phyloP scores from a whole-genome alignment of 345 rosid genomes.

The Salix purpurea region DNA sequence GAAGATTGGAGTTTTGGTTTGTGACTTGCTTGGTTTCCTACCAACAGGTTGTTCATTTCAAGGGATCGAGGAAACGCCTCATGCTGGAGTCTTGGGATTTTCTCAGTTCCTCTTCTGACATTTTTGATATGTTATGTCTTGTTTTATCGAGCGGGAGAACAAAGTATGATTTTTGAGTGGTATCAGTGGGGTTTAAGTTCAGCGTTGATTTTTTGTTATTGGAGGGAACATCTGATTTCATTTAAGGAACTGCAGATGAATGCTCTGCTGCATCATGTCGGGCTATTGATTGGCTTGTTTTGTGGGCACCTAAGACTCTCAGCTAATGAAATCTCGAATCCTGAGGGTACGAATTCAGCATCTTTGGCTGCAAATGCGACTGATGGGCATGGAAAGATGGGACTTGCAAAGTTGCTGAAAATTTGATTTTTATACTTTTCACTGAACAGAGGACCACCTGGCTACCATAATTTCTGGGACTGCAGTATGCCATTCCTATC shows the following conservation, averaged over 20 bases:
- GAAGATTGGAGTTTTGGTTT: background rate
- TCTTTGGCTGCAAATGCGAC: background rate
- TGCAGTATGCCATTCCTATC: background rate
- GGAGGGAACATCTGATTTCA: background rate
- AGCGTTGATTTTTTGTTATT: background rate
- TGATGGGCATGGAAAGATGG: background rate
- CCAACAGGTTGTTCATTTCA: slow-evolving; percentile 79
- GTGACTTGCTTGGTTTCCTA: background rate
- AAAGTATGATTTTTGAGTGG: slow-evolving; percentile 70
- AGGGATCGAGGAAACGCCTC: slow-evolving; percentile 91
- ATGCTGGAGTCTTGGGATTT: slow-evolving; percentile 98
- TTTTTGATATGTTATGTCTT: slow-evolving; percentile 80
- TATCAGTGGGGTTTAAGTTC: background rate
- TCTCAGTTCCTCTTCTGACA: slow-evolving; percentile 42
- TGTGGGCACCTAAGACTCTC: background rate
- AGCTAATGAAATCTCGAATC: background rate
- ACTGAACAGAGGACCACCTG: background rate
- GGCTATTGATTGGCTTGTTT: background rate
- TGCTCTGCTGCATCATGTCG: background rate
- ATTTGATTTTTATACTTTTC: background rate
- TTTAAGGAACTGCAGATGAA: background rate
- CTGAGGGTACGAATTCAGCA: background rate
- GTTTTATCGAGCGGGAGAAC: slow-evolving; percentile 82
- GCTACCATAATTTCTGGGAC: background rate
- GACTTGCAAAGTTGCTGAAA: background rate